Percentiles rank a stretch among this genome's conserved stretches.
Evolutionary conservation across 2,329 filamentous ascomycete genomes (phyloP).

Genomic region (Paraphaeosphaeria sporulosa): DNA sequence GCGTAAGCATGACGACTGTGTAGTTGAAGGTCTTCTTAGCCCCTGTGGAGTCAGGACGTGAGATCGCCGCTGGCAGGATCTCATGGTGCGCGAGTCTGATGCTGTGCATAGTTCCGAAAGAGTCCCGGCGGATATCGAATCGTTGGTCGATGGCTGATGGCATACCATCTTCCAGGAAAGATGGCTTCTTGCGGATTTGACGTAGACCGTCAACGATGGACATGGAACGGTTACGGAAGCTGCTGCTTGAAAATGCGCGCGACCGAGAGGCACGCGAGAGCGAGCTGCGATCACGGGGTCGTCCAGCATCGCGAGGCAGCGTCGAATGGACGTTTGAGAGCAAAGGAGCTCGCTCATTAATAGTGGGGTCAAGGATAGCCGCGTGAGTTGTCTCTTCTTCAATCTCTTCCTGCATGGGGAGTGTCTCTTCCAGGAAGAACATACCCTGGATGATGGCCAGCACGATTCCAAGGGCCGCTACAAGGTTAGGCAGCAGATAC

Average conservation of each 20-base stretch:
- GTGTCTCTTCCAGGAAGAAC: slow-evolving; percentile 84
- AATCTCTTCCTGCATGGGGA: slow-evolving; percentile 64
- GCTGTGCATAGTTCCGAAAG: slow-evolving; percentile 48
- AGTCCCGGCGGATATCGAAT: slow-evolving; percentile 46
- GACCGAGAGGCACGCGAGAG: slow-evolving; percentile 28
- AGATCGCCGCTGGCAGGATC: slow-evolving; percentile 28
- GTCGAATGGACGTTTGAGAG: slow-evolving; percentile 53
- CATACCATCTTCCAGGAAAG: slow-evolving; percentile 47
- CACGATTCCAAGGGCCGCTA: slow-evolving; percentile 79
- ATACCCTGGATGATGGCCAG: slow-evolving; percentile 81
- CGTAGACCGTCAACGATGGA: slow-evolving; percentile 42
- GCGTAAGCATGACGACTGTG: slow-evolving; percentile 76
- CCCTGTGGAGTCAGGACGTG: slow-evolving; percentile 16
- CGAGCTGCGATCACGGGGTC: slow-evolving; percentile 39
- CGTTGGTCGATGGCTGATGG: slow-evolving; percentile 41
- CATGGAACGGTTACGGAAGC: slow-evolving; percentile 36
- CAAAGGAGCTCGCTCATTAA: slow-evolving; percentile 74
- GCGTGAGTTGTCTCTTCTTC: slow-evolving; percentile 59
- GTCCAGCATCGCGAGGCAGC: slow-evolving; percentile 54
- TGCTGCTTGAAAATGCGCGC: slow-evolving; percentile 34
- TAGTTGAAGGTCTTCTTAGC: slow-evolving; percentile 60
- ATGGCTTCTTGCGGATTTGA: slow-evolving; percentile 45
- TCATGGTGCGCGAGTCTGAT: slow-evolving; percentile 40
- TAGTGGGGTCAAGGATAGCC: slow-evolving; percentile 66
- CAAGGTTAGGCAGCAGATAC: slow-evolving; percentile 86